Base-by-base conservation (phyloP, 192 early-diverging fungal genomes). In the Podila minutissima region DNA sequence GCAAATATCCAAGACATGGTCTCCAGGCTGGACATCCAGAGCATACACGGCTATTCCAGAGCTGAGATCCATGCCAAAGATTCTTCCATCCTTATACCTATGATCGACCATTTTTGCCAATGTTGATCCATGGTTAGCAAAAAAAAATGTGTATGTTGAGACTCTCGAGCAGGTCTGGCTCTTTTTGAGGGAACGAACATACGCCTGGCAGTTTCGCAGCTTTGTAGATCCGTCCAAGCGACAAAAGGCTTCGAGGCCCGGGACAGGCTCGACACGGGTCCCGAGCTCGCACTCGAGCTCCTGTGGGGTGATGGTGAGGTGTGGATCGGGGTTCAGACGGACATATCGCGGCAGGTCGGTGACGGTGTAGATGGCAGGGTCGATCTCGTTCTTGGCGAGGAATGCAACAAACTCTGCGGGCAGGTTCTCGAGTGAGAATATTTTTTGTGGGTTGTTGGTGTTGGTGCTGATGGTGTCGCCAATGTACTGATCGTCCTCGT, bases 1-100 rank as follows among this genome's bases (percentile, higher is more conserved):
- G 69, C 94, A 98, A 31, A 95, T 85, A 69, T 97, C 98, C 19
- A 99, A 86, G 4, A 98, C 92, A 75, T 98, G 94, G 64, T 99
- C 93, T 49, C 92, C 86, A 1, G 89, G 85, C 11, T 90, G 59
- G 0, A 96, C 79, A 2, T 89, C 89, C 19, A 99, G 84, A 5
- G 97, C 93, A 35, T 89, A 73, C 1, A 94, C 95, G 0, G 97
- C 95, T 1, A 97, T 86, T 0, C 91, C 97, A 4, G 95, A 96
- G 66, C 94, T 91, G 20, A 96, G 83, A 77, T 97, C 95, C 67
- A 97, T 93, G 19, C 93, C 94, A 67, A 91, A 86, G 22, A 95
- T 85, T 50, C 82, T 67, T 26, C 81, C 75, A 50, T 85, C 75
- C 60, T 82, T 81, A 64, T 83, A 83, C 7, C 83, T 76, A 77